Base-by-base conservation (phyloP, 108 stramenopile genomes). In the Skeletonema costatum region DNA sequence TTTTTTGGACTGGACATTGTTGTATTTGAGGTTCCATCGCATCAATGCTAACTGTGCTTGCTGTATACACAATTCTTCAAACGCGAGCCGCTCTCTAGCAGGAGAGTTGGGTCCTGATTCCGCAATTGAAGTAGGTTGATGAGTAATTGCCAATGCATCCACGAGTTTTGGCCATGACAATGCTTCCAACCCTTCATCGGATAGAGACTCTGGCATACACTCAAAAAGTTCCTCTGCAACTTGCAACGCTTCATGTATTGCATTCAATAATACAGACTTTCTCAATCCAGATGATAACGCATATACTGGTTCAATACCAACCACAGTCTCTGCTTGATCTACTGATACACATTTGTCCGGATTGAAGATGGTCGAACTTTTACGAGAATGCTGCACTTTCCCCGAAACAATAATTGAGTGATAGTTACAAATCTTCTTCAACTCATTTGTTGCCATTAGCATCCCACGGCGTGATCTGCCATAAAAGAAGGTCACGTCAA, bases 231-330 rank as follows among this genome's bases (percentile, higher is more conserved):
- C 71, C 16, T 66, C 32, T 12, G 78, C 64, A 33, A 60, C 65
- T 32, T 5, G 38, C 9, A 80, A 48, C 2, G 65, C 78, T 36
- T 30, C 78, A 35, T 80, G 32, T 6, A 80, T 59, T 16, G 72
- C 65, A 38, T 50, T 31, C 0, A 48, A 29, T 19, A 80, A 17
- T 35, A 46, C 66, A 7, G 73, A 50, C 14, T 80, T 63, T 17
- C 72, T 25, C 51, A 80, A 50, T 12, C 73, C 78, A 59, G 66
- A 68, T 12, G 64, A 21, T 12, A 80, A 51, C 2, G 41, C 21
- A 74, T 80, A 80, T 7, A 80, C 73, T 16, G 78, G 72, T 41
- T 80, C 78, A 41, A 80, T 74, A 19, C 73, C 78, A 51, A 80
- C 65, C 1, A 33, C 66, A 51, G 66, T 41, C 39, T 6, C 10